Evolutionary conservation across 192 early-diverging fungal species (phyloP), one percentile per base, ranked within the genome.

Genomic region (Podila epicladia): DNA sequence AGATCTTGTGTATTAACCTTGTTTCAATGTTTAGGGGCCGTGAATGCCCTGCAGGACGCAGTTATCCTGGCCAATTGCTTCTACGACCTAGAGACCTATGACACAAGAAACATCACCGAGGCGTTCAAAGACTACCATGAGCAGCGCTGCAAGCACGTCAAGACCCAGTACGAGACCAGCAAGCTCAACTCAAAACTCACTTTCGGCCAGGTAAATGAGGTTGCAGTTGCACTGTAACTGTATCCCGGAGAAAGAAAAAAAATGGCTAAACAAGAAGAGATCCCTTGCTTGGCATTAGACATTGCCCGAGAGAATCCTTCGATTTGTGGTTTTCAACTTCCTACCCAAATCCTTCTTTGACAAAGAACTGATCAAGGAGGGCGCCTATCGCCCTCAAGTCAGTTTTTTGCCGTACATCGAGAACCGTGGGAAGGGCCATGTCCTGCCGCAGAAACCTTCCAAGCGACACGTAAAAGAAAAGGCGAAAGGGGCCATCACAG

Each of bases 21-120:
- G 9, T 41, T 41, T 9, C 12, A 12, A 9, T 41, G n/a, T 41
- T 41, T 45, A 31, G 67, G 67, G 15, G 67, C 37, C 2, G 48
- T 68, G 26, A 68, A 59, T 45, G 67, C 67, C 13, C 41, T 68
- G 35, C 67, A 68, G 35, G 67, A 68, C 57, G 29, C 67, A 9
- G 67, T 68, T 1, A 29, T 68, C 37, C 35, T 68, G n/a, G 41
- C 67, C 35, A 68, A 68, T n/a, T 22, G n/a, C 51, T n/a, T 68
- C 15, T 68, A 68, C 29, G 67, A 68, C 31, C 22, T 68, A 0
- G 19, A 38, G 35, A 11, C 24, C 13, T 24, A 11, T 57, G 32
- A n/a, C 12, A 17, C 13, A 29, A 22, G 60, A 33, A 29, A 20
- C 57, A 59, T 69, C 24, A 6, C 55, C 19, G 38, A 15, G n/a